These are phyloP conservation scores for Colletotrichum abscissum DNA, from an alignment of 2,329 filamentous ascomycete species.

Conservation along the genomic window DNA sequence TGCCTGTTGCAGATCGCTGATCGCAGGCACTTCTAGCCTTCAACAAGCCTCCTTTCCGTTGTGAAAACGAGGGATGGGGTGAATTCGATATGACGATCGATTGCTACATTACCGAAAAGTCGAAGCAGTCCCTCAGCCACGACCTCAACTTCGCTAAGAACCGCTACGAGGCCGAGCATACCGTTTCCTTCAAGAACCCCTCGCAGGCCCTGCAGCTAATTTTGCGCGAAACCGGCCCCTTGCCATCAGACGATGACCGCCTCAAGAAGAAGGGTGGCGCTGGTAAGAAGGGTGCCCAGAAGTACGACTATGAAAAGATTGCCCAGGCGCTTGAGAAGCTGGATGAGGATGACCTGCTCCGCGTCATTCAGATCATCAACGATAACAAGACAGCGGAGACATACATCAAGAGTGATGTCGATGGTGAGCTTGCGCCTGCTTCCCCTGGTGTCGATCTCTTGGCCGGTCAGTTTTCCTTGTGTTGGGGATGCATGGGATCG, in stretches of 20 bases:
- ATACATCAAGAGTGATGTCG: slow-evolving; percentile 96
- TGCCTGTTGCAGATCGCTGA: slow-evolving; percentile 31
- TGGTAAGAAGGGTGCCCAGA: slow-evolving; percentile 82
- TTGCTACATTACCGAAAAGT: slow-evolving; percentile 86
- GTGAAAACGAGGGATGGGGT: slow-evolving; percentile 96
- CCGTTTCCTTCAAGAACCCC: slow-evolving; percentile 90
- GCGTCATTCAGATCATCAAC: slow-evolving; percentile 97
- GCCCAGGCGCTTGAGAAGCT: slow-evolving; percentile 91
- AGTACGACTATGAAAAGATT: slow-evolving; percentile 92
- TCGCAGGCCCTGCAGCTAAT: slow-evolving; percentile 84
- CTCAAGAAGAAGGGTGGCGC: slow-evolving; percentile 71
- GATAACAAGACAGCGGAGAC: slow-evolving; percentile 95
- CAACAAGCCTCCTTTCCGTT: slow-evolving; percentile 86
- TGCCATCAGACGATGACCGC: slow-evolving; percentile 79
- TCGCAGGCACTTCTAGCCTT: slow-evolving; percentile 65
- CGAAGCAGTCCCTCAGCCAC: slow-evolving; percentile 82
- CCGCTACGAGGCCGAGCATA: slow-evolving; percentile 85
- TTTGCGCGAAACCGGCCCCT: slow-evolving; percentile 85
- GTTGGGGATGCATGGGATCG: slow-evolving; percentile 18
- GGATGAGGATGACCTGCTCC: slow-evolving; percentile 90
- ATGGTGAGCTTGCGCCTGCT: slow-evolving; percentile 71
- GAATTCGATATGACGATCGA: slow-evolving; percentile 96
- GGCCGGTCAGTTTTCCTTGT: slow-evolving; percentile 35
- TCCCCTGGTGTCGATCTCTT: slow-evolving; percentile 29
- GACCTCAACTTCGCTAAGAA: slow-evolving; percentile 91